A percentile compares a stretch with the other conserved stretches of the same genome.
Conservation (phyloP, 306 rosid species). For the Rosa lucieae region DNA sequence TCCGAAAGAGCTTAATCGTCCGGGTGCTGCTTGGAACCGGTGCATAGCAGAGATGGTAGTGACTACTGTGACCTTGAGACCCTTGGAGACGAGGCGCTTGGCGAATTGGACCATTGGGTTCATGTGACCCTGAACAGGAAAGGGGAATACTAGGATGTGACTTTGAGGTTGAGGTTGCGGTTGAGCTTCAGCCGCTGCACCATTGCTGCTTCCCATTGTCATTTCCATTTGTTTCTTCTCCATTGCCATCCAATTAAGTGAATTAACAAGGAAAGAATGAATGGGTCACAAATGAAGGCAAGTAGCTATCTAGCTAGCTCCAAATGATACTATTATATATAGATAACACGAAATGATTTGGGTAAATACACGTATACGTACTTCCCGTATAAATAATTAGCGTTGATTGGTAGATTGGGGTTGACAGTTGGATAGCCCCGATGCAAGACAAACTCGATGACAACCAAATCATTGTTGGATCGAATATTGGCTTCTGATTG, state of each 20-base stretch:
- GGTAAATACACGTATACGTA: background rate
- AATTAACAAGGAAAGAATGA: background rate
- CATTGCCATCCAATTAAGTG: background rate
- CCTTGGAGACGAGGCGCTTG: conserved; percentile 24
- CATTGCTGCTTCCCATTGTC: background rate
- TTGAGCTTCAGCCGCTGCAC: background rate
- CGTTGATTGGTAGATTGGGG: background rate
- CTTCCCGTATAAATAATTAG: background rate
- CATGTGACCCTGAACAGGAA: conserved; percentile 32
- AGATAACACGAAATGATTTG: background rate
- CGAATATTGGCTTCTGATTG: too few species aligned
- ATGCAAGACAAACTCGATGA: background rate
- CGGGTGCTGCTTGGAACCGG: background rate
- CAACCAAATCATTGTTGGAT: background rate
- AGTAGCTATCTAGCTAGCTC: background rate
- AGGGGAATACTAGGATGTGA: conserved; percentile 20
- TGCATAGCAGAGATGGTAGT: conserved; percentile 3
- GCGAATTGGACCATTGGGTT: conserved; percentile 35
- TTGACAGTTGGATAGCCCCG: background rate
- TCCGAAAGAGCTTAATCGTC: background rate
- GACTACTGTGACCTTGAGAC: conserved; percentile 25
- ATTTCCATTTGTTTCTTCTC: background rate
- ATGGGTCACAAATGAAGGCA: background rate
- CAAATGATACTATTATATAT: background rate
- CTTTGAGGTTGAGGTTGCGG: background rate